These are phyloP conservation scores for Angophora floribunda DNA, from an alignment of 345 rosid genomes.

Conservation along the genomic window DNA sequence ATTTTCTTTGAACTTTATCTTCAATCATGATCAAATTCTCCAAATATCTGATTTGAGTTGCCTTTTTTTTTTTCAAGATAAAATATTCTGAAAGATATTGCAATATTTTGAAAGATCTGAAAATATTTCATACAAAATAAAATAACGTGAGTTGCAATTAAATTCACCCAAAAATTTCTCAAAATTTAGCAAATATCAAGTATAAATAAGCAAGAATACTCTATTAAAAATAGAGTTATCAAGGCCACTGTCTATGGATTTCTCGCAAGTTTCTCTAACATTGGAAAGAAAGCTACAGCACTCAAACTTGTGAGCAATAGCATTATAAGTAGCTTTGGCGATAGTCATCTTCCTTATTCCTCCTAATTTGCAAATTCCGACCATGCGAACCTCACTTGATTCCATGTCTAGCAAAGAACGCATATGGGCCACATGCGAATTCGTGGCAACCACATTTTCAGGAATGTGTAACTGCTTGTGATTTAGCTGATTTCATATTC, in stretches of 20 bases:
- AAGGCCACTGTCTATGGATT: rapidly evolving
- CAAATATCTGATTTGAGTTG: no score
- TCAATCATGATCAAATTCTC: no score
- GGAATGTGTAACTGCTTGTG: not conserved
- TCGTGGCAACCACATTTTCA: not conserved
- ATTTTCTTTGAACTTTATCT: no score
- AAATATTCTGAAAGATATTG: no score
- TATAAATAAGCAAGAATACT: no score
- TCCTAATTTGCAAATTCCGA: not conserved
- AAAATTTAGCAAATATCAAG: no score
- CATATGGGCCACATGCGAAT: not conserved
- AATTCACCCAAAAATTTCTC: no score
- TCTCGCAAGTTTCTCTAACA: not conserved
- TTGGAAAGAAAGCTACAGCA: conserved; percentile 12
- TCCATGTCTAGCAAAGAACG: not conserved
- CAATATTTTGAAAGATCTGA: no score
- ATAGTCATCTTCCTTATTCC: conserved; percentile 4
- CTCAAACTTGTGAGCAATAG: conserved; percentile 8
- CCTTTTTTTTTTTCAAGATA: no score
- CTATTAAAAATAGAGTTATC: no score
- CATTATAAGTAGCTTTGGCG: conserved; percentile 12
- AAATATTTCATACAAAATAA: no score
- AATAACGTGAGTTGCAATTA: no score
- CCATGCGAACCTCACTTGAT: not conserved
- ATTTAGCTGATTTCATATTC: not conserved